phyloP scores from a whole-genome alignment of 2,329 filamentous ascomycete species.

The Fusarium pseudograminearum region DNA sequence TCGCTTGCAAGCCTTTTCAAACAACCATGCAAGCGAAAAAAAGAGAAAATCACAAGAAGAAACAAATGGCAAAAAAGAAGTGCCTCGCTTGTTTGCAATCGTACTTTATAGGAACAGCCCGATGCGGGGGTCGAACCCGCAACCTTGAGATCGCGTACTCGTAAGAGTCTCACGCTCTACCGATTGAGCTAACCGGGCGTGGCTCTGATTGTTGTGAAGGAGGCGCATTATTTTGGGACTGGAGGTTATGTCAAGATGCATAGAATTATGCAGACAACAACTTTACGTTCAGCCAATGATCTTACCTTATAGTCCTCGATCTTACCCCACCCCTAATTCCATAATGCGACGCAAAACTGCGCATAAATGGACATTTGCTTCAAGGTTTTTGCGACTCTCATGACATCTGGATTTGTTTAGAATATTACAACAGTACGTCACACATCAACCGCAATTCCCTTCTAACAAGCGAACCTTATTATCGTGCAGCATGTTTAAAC shows the following conservation, averaged over 20 bases:
- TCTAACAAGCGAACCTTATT: not conserved
- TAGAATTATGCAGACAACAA: not conserved
- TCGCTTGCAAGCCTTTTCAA: not conserved
- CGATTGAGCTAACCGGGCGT: constrained; percentile 54
- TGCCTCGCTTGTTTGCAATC: constrained; percentile 33
- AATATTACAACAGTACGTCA: not conserved
- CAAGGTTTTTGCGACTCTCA: not conserved
- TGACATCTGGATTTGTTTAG: not conserved
- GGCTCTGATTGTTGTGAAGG: constrained; percentile 41
- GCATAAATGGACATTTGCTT: not conserved
- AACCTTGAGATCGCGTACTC: constrained; percentile 63
- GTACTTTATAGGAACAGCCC: constrained; percentile 53
- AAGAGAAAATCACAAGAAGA: not conserved
- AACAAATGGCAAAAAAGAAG: constrained; percentile 1
- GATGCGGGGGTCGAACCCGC: constrained; percentile 65
- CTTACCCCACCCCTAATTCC: too few species aligned
- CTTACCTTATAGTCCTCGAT: too few species aligned
- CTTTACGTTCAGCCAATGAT: too few species aligned
- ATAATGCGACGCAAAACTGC: not conserved
- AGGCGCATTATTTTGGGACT: rapidly evolving
- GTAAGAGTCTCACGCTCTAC: constrained; percentile 77
- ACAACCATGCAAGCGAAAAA: too few species aligned
- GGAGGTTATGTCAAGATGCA: rapidly evolving
- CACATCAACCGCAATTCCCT: not conserved
- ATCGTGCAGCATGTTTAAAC: not conserved